Conservation (phyloP, 2,329 filamentous ascomycete species). For the Mariannaea elegans region DNA sequence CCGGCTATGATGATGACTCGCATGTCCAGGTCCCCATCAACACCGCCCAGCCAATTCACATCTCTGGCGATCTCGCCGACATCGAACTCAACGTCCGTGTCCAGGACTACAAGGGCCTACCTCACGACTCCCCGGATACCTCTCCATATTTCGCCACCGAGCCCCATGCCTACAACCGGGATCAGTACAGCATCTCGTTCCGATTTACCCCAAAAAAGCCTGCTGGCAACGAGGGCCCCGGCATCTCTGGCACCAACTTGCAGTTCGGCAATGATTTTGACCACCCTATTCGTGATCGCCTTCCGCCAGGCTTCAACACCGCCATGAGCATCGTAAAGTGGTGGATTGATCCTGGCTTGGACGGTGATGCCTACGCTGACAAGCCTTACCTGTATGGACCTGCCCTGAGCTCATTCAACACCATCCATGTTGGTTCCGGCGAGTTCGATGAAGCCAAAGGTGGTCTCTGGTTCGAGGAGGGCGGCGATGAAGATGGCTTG, state of each 20-base stretch:
- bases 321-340: conserved; percentile 88
- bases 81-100: conserved; percentile 80
- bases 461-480: conserved; percentile 70
- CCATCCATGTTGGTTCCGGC: conserved; percentile 70
- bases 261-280: conserved; percentile 98
- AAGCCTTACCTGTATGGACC: conserved; percentile 87
- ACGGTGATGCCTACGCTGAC: conserved; percentile 90
- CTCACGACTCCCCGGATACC: conserved; percentile 71
- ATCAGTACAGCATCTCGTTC: conserved; percentile 88
- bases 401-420: conserved; percentile 81
- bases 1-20: conserved; percentile 75
- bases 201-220: conserved; percentile 75
- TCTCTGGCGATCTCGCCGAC: conserved; percentile 71
- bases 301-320: conserved; percentile 87
- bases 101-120: conserved; percentile 73
- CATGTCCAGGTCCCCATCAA: conserved; percentile 83
- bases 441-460: conserved; percentile 57
- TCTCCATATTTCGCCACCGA: conserved; percentile 80
- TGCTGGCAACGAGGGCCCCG: conserved; percentile 35
- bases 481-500: conserved; percentile 66
- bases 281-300: conserved; percentile 82
- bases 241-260: conserved; percentile 75
- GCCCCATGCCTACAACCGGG: conserved; percentile 70
- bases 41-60: conserved; percentile 65
- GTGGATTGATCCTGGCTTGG: conserved; percentile 90